These are phyloP conservation scores for Pseudogymnoascus sp. DNA, from an alignment of 2,329 filamentous ascomycete species.

Conservation along the genomic window DNA sequence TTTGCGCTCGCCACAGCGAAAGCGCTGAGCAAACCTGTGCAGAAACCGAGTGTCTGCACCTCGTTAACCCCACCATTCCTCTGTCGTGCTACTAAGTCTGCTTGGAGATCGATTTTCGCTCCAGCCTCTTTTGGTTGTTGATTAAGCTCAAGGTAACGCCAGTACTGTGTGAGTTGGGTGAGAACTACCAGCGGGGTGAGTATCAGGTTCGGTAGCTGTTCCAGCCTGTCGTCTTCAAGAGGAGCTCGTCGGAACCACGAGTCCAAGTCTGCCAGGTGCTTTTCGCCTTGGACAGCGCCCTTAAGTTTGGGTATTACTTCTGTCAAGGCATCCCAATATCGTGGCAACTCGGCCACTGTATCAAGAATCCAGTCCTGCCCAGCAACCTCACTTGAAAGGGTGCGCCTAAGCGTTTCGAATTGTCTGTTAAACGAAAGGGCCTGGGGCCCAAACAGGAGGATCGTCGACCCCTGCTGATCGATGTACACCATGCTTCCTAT, in stretches of 20 bases:
- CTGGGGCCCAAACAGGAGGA: slow-evolving; percentile 14
- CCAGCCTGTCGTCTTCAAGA: slow-evolving; percentile 14
- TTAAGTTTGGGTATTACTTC: slow-evolving; percentile 16
- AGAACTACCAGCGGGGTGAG: slow-evolving; percentile 34
- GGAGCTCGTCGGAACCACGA: slow-evolving; percentile 11
- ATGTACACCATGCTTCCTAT: too few relatives aligned
- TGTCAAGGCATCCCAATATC: slow-evolving; percentile 15
- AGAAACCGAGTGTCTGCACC: slow-evolving; percentile 32
- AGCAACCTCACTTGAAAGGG: background rate
- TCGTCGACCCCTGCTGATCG: background rate
- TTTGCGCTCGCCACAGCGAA: slow-evolving; percentile 30
- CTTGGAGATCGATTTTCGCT: background rate
- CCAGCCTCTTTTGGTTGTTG: slow-evolving; percentile 4
- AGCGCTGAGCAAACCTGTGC: slow-evolving; percentile 34
- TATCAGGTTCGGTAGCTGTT: slow-evolving; percentile 27
- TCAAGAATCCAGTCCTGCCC: slow-evolving; percentile 18
- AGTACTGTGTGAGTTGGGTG: slow-evolving; percentile 33
- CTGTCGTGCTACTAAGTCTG: background rate
- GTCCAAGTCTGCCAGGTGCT: slow-evolving; percentile 15
- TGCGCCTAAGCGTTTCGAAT: background rate
- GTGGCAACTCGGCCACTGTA: slow-evolving; percentile 17
- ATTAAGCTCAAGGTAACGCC: slow-evolving; percentile 24
- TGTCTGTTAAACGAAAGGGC: slow-evolving; percentile 11
- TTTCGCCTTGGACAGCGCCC: slow-evolving; percentile 8
- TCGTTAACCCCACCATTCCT: slow-evolving; percentile 10